Base-by-base conservation (phyloP, 2,329 filamentous ascomycete genomes). In the Alternaria gaisen region DNA sequence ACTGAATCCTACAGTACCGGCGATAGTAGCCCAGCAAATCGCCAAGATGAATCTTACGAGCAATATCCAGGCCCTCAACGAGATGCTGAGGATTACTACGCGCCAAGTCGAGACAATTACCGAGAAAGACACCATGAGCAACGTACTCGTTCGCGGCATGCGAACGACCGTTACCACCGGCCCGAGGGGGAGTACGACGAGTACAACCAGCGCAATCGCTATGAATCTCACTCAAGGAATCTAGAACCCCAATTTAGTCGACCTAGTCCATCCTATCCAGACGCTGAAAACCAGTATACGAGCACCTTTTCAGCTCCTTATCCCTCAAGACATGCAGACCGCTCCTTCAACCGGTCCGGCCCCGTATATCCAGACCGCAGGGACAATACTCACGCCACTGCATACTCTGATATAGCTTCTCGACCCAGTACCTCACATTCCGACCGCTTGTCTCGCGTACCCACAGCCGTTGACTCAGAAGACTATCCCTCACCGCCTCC, bases 371-470 rank as follows among this genome's bases (percentile, higher is more conserved):
- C 30, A n/a, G 10, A 16, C 40, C 11, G 40, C 16, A 40, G 38
- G 3, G 28, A 32, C 26, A 28, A 52, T n/a, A 20, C 9, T 11
- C 22, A 48, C 32, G 38, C 43, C 10, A 30, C 10, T 9, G 16
- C 52, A 2, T 36, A 41, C 22, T 63, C 60, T 3, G 60, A 63
- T 3, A 36, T 44, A 32, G 54, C 41, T 11, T 63, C 57, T n/a
- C 52, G 53, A 12, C 53, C 28, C 48, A 60, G 59, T 34, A 26
- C 14, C 38, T 44, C 53, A 1, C 32, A 41, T 7, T 51, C 57
- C 1, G 42, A 47, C 34, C 24, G 34, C 47, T 12, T 47, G 14
- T 53, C 55, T 4, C 53, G 53, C 32, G 42, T 47, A 3, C 41
- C 41, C 7, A 46, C 53, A 16, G 43, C 53, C 22, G 42, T 38